These are phyloP conservation scores for Solanum aculeatissimum DNA, from an alignment of 305 asterid genomes.

Conservation along the genomic window DNA sequence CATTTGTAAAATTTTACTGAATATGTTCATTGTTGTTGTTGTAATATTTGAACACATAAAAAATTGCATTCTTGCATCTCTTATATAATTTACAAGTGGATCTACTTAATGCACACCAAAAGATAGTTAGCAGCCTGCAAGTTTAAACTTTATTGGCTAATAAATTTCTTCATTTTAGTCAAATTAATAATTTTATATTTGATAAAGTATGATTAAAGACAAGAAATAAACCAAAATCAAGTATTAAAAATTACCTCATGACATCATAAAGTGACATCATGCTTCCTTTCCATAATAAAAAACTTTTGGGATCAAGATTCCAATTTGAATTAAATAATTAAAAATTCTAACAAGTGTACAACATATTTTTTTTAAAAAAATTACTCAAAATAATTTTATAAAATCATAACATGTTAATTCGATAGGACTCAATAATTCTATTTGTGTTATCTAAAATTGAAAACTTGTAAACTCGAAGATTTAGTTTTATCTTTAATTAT, in stretches of 20 bases:
- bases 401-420: neutral
- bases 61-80: neutral
- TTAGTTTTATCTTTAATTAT: neutral
- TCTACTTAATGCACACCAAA: too few species aligned
- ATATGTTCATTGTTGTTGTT: neutral
- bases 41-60: neutral
- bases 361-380: neutral
- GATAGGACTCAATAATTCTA: neutral
- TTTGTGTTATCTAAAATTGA: too few species aligned
- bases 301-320: neutral
- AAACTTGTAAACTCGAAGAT: neutral
- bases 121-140: too few species aligned
- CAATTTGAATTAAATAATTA: neutral
- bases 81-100: too few species aligned
- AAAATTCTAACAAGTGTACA: neutral
- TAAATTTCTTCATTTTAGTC: neutral
- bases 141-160: neutral
- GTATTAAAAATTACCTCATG: neutral
- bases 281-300: neutral
- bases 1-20: neutral
- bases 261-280: neutral
- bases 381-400: too few species aligned
- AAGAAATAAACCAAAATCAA: neutral
- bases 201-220: neutral
- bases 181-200: neutral